A percentile compares a stretch with the other conserved stretches of the same genome.
These are phyloP conservation scores for Botrytis paeoniae DNA, from an alignment of 2,329 filamentous ascomycete genomes.

Conservation along the genomic window DNA sequence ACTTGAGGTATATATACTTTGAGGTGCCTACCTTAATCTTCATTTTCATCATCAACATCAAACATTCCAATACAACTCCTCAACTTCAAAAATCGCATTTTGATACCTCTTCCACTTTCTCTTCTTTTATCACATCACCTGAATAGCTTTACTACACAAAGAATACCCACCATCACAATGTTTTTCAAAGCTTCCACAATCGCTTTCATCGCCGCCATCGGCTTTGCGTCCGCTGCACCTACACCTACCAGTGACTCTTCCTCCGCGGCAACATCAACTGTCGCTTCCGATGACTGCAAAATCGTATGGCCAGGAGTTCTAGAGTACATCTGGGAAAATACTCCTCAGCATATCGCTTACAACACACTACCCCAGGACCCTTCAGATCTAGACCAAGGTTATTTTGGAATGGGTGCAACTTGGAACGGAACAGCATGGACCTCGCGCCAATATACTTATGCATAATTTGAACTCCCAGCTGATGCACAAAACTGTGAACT, in stretches of 20 bases:
- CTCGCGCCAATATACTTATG: constrained; percentile 5
- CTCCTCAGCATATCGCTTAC: background rate
- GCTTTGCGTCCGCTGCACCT: background rate
- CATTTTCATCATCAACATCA: background rate
- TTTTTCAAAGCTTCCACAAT: background rate
- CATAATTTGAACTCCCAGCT: background rate
- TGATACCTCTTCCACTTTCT: too few species aligned
- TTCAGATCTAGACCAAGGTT: background rate
- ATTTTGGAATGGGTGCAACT: constrained; percentile 7
- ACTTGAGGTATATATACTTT: constrained; percentile 6
- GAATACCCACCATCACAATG: background rate
- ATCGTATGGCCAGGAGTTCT: background rate
- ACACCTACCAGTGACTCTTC: background rate
- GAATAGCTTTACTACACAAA: background rate
- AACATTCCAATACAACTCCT: background rate
- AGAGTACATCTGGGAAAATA: background rate
- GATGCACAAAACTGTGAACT: background rate
- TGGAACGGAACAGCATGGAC: constrained; percentile 2
- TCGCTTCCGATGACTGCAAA: background rate
- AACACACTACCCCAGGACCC: background rate
- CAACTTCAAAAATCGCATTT: background rate
- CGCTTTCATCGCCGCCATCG: background rate
- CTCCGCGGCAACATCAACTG: background rate
- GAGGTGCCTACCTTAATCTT: background rate
- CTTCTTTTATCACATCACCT: background rate